Evolutionary conservation across 257 asterid species (phyloP).

Genomic region (Knoxia roxburghii): DNA sequence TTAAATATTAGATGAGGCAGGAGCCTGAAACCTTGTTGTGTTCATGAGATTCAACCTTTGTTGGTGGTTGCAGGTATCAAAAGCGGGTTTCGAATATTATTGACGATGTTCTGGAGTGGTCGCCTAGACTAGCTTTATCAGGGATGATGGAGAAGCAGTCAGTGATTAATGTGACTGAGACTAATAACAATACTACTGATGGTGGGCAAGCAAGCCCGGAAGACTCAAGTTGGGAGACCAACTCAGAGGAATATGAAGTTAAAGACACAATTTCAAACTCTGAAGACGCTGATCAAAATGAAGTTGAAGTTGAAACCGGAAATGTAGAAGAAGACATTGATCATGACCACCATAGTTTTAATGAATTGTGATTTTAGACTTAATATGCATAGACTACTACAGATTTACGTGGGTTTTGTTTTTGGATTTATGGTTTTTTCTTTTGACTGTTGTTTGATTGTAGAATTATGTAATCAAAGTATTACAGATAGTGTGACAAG

Average conservation of each 20-base stretch:
- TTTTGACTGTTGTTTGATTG: constrained; percentile 16
- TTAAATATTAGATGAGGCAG: not conserved
- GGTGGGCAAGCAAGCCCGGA: constrained; percentile 23
- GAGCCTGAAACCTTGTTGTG: not conserved
- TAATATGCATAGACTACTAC: constrained; percentile 18
- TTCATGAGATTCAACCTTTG: constrained; percentile 4
- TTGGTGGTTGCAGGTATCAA: constrained; percentile 66
- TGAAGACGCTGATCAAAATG: constrained; percentile 28
- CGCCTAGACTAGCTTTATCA: constrained; percentile 86
- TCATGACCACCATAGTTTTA: constrained; percentile 25
- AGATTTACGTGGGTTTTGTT: not conserved
- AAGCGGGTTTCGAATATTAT: constrained; percentile 90
- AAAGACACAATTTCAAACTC: constrained; percentile 31
- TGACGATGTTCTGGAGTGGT: constrained; percentile 97
- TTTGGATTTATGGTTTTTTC: constrained; percentile 8
- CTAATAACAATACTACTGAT: constrained; percentile 39
- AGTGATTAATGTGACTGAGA: constrained; percentile 47
- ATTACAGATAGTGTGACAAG: no score
- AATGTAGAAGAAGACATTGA: constrained; percentile 9
- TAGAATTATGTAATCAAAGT: constrained; percentile 28
- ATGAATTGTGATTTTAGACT: constrained; percentile 23
- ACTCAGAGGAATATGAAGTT: constrained; percentile 30
- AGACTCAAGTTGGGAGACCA: constrained; percentile 29
- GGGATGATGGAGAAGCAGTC: constrained; percentile 91
- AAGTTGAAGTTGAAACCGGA: constrained; percentile 8